A percentile compares a stretch with the other conserved stretches of the same genome.
These are phyloP conservation scores for Penicillium parvum DNA, from an alignment of 495 filamentous ascomycete genomes.

Conservation along the genomic window DNA sequence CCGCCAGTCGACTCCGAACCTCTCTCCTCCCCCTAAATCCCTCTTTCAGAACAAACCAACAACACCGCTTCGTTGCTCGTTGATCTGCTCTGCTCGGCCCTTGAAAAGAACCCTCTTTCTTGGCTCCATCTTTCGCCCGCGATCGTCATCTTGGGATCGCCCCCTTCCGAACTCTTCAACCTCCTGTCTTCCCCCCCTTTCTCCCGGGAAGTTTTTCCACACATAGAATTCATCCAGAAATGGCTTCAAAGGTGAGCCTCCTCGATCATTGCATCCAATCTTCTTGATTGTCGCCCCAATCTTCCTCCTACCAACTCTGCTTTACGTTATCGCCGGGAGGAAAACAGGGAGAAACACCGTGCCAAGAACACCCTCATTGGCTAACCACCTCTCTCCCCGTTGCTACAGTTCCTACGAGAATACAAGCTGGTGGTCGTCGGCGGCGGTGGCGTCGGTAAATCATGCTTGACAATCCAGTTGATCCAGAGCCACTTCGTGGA, in stretches of 20 bases:
- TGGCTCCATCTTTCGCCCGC: not conserved
- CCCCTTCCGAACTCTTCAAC: conserved; percentile 2
- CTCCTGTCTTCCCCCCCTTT: conserved; percentile 4
- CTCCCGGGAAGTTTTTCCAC: conserved; percentile 3
- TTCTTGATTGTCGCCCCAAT: not conserved
- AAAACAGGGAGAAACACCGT: too few species aligned
- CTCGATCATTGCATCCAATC: not conserved
- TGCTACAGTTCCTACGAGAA: conserved; percentile 90
- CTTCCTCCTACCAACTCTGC: too few species aligned
- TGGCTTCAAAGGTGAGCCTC: conserved; percentile 30
- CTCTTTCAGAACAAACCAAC: too few species aligned
- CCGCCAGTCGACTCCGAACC: not conserved
- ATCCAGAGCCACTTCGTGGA: conserved; percentile 99
- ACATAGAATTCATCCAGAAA: conserved; percentile 10
- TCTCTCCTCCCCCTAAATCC: not conserved
- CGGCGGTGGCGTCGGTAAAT: conserved; percentile 97
- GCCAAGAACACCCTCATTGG: conserved; percentile 5
- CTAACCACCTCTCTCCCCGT: conserved; percentile 5
- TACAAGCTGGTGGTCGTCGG: conserved; percentile 99
- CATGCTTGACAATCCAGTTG: conserved; percentile 97
- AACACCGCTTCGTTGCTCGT: not conserved
- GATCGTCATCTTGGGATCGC: not conserved
- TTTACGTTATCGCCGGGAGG: too few species aligned
- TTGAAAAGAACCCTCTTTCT: too few species aligned
- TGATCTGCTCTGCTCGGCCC: not conserved